Conservation (phyloP, 768 basidiomycete genomes). For the Kockovaella imperatae region DNA sequence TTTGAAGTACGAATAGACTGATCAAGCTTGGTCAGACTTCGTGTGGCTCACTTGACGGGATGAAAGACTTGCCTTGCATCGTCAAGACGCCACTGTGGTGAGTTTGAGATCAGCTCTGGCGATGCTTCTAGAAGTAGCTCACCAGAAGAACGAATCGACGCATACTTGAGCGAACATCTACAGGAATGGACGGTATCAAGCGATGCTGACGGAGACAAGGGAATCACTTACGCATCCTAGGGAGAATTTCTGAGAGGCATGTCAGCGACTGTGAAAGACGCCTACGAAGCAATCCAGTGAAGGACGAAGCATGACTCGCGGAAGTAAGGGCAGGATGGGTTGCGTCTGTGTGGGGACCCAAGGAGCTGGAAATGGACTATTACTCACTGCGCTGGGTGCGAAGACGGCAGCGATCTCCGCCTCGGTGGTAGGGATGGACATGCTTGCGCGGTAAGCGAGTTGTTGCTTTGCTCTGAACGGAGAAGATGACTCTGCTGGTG, state of each 20-base stretch:
- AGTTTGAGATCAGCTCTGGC: not conserved
- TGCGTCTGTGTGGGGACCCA: too few relatives aligned
- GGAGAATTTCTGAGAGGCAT: not conserved
- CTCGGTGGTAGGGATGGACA: not conserved
- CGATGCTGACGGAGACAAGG: too few relatives aligned
- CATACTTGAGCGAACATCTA: constrained; percentile 2
- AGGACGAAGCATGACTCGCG: too few relatives aligned
- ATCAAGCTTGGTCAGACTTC: not conserved
- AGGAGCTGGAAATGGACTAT: not conserved
- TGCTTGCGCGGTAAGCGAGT: too few relatives aligned
- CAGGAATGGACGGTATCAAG: too few relatives aligned
- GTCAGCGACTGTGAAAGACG: not conserved
- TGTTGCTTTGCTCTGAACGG: too few relatives aligned
- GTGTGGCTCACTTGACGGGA: too few relatives aligned
- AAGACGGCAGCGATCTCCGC: constrained; percentile 1
- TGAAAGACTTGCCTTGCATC: not conserved
- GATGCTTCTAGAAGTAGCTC: not conserved
- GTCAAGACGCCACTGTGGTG: not conserved
- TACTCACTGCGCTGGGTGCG: not conserved
- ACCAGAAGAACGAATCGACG: constrained; percentile 1
- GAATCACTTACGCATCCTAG: too few relatives aligned
- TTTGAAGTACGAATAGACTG: constrained; percentile 12
- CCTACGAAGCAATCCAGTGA: too few relatives aligned
- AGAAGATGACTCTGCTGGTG: too few relatives aligned
- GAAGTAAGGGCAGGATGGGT: not conserved